Evolutionary conservation across 768 basidiomycete species (phyloP).

Genomic region (Xerocomellus dryophilus): DNA sequence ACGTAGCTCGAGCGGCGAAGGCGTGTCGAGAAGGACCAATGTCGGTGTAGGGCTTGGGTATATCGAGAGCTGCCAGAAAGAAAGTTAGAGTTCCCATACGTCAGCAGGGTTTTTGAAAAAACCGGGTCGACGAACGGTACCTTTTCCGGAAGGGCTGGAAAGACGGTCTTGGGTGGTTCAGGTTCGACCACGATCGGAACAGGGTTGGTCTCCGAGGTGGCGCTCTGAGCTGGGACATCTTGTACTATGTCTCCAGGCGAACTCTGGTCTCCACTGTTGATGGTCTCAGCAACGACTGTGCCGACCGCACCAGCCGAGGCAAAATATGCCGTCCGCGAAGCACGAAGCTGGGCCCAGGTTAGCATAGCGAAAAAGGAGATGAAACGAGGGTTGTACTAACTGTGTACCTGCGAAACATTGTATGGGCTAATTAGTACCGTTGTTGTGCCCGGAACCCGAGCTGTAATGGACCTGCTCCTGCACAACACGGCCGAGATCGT

Average conservation of each 20-base stretch:
- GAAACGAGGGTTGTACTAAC: constrained; percentile 11
- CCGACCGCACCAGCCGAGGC: constrained; percentile 18
- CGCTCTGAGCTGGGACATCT: background rate
- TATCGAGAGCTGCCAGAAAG: constrained; percentile 66
- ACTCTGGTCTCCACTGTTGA: constrained; percentile 2
- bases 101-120: background rate
- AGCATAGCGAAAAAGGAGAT: background rate
- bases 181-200: constrained; percentile 2
- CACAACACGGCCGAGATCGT: constrained; percentile 8
- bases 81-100: background rate
- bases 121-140: constrained; percentile 5
- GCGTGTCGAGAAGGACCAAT: constrained; percentile 68
- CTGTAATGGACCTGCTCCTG: background rate
- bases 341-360: constrained; percentile 19
- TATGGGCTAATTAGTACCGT: background rate
- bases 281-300: constrained; percentile 14
- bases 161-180: constrained; percentile 11
- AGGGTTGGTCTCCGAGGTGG: background rate
- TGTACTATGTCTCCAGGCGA: background rate
- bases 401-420: constrained; percentile 27
- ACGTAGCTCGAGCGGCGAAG: constrained; percentile 70
- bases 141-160: constrained; percentile 27
- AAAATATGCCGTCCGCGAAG: constrained; percentile 23
- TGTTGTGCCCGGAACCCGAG: constrained; percentile 2
- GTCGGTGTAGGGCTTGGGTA: constrained; percentile 65